phyloP scores from a whole-genome alignment of 129 eudicot genomes.

The Solidago caesia region DNA sequence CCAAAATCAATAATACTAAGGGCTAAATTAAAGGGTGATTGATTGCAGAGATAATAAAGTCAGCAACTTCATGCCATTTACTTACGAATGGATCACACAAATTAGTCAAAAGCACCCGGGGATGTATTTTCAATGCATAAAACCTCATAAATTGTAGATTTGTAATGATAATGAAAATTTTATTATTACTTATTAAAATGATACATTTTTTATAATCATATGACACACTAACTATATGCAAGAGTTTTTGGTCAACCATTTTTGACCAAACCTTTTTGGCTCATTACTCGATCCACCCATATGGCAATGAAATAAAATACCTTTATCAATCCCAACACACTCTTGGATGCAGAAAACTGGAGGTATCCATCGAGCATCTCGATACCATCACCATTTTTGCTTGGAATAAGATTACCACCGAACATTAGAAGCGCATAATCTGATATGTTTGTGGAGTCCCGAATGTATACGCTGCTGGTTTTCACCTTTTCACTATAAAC shows the following conservation, averaged over 20 bases:
- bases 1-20: neutral
- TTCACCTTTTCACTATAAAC: conserved; percentile 95
- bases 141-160: neutral
- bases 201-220: neutral
- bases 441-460: conserved; percentile 89
- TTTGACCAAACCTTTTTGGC: neutral
- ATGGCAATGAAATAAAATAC: conserved; percentile 34
- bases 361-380: conserved; percentile 99
- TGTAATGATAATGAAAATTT: too few species aligned
- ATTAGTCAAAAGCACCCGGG: neutral
- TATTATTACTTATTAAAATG: neutral
- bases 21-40: neutral
- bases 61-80: neutral
- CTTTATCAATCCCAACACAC: conserved; percentile 71
- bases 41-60: neutral
- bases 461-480: conserved; percentile 66
- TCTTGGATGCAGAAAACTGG: conserved; percentile 92
- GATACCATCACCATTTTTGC: conserved; percentile 78
- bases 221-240: neutral
- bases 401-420: conserved; percentile 79
- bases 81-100: neutral
- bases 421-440: conserved; percentile 93
- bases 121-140: conserved; percentile 3
- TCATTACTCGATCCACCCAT: neutral
- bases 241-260: neutral